A percentile compares a stretch with the other conserved stretches of the same genome.
Evolutionary conservation across 2,329 filamentous ascomycete species (phyloP).

Genomic region (Botryotinia narcissicola): DNA sequence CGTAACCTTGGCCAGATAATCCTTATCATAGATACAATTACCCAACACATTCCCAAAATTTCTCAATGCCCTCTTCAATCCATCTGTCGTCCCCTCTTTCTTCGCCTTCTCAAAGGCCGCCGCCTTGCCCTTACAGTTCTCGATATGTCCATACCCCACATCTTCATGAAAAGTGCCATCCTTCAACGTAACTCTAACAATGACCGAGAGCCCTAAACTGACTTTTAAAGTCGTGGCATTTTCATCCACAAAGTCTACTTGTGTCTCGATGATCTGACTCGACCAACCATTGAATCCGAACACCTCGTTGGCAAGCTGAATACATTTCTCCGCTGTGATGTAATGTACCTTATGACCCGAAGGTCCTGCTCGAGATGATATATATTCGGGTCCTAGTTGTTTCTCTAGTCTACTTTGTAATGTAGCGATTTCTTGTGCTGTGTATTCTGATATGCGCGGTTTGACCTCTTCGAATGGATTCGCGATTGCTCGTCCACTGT

Average conservation of each 20-base stretch:
- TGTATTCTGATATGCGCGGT: conserved; percentile 73
- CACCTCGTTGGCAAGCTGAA: conserved; percentile 89
- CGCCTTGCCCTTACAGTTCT: conserved; percentile 93
- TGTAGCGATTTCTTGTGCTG: conserved; percentile 85
- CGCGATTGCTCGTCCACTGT: conserved; percentile 48
- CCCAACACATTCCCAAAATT: conserved; percentile 95
- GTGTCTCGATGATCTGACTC: conserved; percentile 88
- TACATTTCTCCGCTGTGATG: conserved; percentile 93
- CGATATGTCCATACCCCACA: conserved; percentile 92
- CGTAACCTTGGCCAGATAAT: conserved; percentile 84
- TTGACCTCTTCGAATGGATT: conserved; percentile 81
- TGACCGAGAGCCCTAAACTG: conserved; percentile 82
- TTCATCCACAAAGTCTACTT: conserved; percentile 95
- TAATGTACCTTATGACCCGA: conserved; percentile 88
- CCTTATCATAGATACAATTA: conserved; percentile 98
- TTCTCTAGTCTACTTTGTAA: conserved; percentile 84
- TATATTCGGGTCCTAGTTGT: conserved; percentile 92
- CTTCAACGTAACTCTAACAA: conserved; percentile 82
- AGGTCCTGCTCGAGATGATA: conserved; percentile 80
- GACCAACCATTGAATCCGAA: conserved; percentile 99
- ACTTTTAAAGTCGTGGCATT: conserved; percentile 74
- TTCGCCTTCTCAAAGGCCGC: conserved; percentile 98
- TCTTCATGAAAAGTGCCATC: conserved; percentile 99
- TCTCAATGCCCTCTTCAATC: conserved; percentile 80
- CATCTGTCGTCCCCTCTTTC: conserved; percentile 96